Conservation (phyloP, 306 rosid species). For the Dalbergia oliveri region DNA sequence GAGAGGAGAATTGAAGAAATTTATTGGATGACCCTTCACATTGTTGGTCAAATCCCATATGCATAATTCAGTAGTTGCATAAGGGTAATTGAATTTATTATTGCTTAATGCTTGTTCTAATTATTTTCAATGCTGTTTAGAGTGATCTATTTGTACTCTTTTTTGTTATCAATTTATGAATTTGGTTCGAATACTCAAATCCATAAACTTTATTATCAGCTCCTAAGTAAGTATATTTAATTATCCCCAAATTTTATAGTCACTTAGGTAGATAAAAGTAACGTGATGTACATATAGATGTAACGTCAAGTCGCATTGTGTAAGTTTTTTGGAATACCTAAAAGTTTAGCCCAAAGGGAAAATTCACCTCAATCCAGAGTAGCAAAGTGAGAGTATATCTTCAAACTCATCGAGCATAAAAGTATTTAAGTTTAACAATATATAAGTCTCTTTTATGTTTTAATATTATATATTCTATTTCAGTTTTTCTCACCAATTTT, state of each 20-base stretch:
- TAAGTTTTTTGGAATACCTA: no score
- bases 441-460: no score
- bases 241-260: neutral
- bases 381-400: no score
- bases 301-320: no score
- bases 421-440: no score
- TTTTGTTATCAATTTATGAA: neutral
- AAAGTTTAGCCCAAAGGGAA: no score
- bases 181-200: neutral
- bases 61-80: neutral
- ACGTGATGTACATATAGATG: no score
- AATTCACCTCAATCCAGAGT: no score
- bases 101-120: conserved; percentile 8
- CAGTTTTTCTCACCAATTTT: neutral
- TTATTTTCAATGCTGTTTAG: neutral
- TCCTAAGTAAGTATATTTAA: neutral
- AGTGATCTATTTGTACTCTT: neutral
- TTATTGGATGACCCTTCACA: conserved; percentile 16
- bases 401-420: no score
- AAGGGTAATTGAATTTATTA: conserved; percentile 6
- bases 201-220: neutral
- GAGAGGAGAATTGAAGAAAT: neutral
- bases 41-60: conserved; percentile 27
- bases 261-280: no score
- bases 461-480: no score